Base-by-base conservation (phyloP, 805 yeast genomes). In the Starmerella bombicola region DNA sequence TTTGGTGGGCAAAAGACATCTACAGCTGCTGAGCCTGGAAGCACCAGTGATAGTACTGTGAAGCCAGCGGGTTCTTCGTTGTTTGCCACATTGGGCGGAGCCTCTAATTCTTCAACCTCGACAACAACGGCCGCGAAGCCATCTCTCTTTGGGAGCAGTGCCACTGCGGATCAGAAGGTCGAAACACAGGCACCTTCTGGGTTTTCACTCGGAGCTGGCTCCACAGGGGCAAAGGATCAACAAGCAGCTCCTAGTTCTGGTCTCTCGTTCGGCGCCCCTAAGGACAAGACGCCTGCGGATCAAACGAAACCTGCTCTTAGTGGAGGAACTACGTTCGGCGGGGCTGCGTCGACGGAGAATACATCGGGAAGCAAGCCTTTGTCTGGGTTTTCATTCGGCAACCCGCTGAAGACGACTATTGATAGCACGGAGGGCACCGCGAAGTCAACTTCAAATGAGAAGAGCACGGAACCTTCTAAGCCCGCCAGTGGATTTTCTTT, bases 351-450 rank as follows among this genome's bases (percentile, higher is more conserved):
- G n/a, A n/a, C n/a, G n/a, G n/a, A n/a, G n/a, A 8, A 35, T 29
- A 5, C 24, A 4, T 17, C 20, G 41, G 38, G 22, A 35, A 20
- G 35, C 25, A 17, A 38, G 33, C n/a, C n/a, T n/a, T 36, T 47
- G 18, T 18, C 46, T 3, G 42, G 44, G 12, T 38, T 37, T 24
- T 35, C 42, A 15, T 51, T 52, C 37, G 55, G 57, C 19, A 17
- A 33, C 8, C 8, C 24, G 9, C 12, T 13, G 36, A 15, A 29
- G 32, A 8, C n/a, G 8, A 9, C 32, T 29, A 29, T 10, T 10
- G 28, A 24, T 24, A 24, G 13, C 13, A 10, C 28, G 28, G 13
- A 13, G 12, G 28, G 12, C 28, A 9, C 9, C 9, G 13, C 9
- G 28, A 9, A 9, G 9, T 24, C 28, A 24, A 24, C 28, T 24